phyloP scores from a whole-genome alignment of 345 rosid species.

The Bruguiera sexangula region DNA sequence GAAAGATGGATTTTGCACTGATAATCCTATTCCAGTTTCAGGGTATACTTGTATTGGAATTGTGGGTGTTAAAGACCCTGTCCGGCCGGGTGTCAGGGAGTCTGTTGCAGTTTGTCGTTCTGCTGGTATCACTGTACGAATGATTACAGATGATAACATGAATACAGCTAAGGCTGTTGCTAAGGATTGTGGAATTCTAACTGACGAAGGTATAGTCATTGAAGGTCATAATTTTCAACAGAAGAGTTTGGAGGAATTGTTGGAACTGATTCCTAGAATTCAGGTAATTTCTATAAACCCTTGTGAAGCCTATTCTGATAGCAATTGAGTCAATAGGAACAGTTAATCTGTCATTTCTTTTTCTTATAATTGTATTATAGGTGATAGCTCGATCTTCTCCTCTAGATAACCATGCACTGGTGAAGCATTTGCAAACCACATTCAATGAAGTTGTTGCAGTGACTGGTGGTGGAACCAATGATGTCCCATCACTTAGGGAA shows the following conservation, averaged over 20 bases:
- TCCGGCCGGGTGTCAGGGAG: conserved; percentile 90
- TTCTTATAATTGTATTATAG: conserved; percentile 30
- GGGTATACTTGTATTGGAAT: conserved; percentile 65
- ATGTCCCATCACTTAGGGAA: conserved; percentile 93
- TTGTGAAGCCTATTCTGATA: background rate
- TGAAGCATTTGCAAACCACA: conserved; percentile 75
- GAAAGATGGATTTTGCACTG: conserved; percentile 48
- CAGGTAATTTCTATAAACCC: conserved; percentile 43
- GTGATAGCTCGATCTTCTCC: conserved; percentile 98
- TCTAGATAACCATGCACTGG: conserved; percentile 79
- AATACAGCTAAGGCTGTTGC: conserved; percentile 92
- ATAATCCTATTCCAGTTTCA: conserved; percentile 55
- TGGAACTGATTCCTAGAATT: conserved; percentile 73
- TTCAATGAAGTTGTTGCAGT: conserved; percentile 82
- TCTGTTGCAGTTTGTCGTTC: conserved; percentile 79
- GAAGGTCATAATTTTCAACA: conserved; percentile 85
- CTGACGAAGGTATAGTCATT: conserved; percentile 68
- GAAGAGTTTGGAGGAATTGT: conserved; percentile 64
- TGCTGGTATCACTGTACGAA: conserved; percentile 82
- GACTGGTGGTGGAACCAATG: conserved; percentile 93
- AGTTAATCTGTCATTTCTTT: background rate
- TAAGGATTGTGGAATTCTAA: conserved; percentile 88
- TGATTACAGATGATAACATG: conserved; percentile 93
- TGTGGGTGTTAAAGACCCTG: conserved; percentile 88
- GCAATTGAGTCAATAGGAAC: background rate